Base-by-base conservation (phyloP, 208 protist genomes). In the Phytomonas francai region DNA sequence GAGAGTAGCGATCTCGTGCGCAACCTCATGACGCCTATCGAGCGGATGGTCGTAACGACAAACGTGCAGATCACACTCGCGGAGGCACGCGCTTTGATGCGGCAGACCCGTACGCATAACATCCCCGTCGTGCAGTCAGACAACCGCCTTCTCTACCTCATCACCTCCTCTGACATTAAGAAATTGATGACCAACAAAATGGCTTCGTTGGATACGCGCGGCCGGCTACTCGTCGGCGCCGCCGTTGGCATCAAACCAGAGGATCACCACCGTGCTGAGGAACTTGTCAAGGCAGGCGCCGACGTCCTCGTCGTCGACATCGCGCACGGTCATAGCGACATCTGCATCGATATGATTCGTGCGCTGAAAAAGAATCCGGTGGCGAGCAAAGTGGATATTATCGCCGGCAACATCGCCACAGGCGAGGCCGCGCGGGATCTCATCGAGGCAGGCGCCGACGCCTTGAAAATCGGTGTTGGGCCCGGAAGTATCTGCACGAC, bases 231-330 rank as follows among this genome's bases (percentile, higher is more conserved):
- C 29, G 87, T 93, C 32, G 90, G 90, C 54, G 90, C 88, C 7
- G 90, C 90, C 34, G 80, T 96, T 49, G 90, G 90, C 27, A 88
- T 96, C 33, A 96, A 96, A 79, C 63, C 71, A 9, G 85, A 86
- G 33, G 89, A 97, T 69, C 65, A 91, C 29, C 74, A 63, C 3
- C 81, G 85, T 28, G 88, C 89, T 2, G 73, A 68, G 11, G 71
- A 68, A 22, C 83, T 95, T 12, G 80, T 95, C 2, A 78, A 91
- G 61, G 78, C 74, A 5, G 92, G 92, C 14, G 81, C 73, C 1
- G 89, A 95, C 65, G 89, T 93, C 51, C 83, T 97, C 4, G 88
- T 94, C 19, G 89, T 97, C 32, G 92, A 97, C 74, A 94, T 97
- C 65, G 92, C 92, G 42, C 92, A 97, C 74, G 92, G 92, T 22